phyloP scores from a whole-genome alignment of 1,284 basidiomycete genomes.

The Pholiota adiposa region DNA sequence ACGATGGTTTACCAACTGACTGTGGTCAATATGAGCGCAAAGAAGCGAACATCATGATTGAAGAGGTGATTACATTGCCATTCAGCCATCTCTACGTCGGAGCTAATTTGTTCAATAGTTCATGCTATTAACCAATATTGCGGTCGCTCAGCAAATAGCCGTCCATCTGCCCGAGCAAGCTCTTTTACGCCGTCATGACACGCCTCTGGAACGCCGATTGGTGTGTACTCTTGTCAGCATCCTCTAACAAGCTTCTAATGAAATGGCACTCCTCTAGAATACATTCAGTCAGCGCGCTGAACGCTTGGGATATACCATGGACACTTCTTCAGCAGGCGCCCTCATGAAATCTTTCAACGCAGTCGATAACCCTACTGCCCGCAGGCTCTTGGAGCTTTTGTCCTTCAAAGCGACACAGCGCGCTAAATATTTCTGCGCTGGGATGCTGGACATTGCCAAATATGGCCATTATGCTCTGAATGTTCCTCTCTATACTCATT shows the following conservation, averaged over 20 bases:
- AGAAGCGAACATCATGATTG: constrained; percentile 84
- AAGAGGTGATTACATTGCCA: constrained; percentile 68
- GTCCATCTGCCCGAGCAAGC: constrained; percentile 95
- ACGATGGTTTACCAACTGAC: constrained; percentile 82
- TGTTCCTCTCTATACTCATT: constrained; percentile 95
- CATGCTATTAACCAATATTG: constrained; percentile 91
- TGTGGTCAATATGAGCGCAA: constrained; percentile 67
- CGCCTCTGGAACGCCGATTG: constrained; percentile 88
- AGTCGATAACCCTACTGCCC: constrained; percentile 75
- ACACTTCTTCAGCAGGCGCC: constrained; percentile 79
- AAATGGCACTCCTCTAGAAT: constrained; percentile 53
- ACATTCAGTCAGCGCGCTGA: constrained; percentile 81
- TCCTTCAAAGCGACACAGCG: constrained; percentile 89
- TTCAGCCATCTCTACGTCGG: neutral
- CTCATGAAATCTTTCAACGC: constrained; percentile 84
- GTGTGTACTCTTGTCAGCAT: constrained; percentile 43
- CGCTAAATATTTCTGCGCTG: constrained; percentile 98
- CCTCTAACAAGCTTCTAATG: neutral
- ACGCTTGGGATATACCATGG: constrained; percentile 84
- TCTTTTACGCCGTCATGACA: constrained; percentile 92
- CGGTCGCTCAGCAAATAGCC: constrained; percentile 92
- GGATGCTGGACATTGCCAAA: constrained; percentile 99
- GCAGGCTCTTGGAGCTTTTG: constrained; percentile 78
- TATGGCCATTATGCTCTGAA: constrained; percentile 94
- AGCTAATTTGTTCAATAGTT: constrained; percentile 56